phyloP scores from a whole-genome alignment of 1,284 basidiomycete genomes.

The Leccinum fallax region DNA sequence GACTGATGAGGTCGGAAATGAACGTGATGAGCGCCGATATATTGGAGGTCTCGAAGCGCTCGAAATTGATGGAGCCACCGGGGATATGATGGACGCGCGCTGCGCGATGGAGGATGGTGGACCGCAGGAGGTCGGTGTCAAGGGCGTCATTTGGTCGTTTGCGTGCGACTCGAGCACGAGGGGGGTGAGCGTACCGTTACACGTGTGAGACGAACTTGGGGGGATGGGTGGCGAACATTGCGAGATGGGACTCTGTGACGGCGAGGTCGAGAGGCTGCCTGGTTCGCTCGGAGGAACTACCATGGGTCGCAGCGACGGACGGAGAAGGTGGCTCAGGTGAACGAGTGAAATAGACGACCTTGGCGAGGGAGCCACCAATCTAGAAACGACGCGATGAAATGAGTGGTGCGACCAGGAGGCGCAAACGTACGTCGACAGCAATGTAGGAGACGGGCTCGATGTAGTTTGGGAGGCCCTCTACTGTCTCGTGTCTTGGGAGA shows the following conservation, averaged over 20 bases:
- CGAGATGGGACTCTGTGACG: slow-evolving; percentile 38
- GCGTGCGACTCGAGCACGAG: slow-evolving; percentile 61
- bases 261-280: slow-evolving; percentile 53
- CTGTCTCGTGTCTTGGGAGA: slow-evolving; percentile 80
- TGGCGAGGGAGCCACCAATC: slow-evolving; percentile 97
- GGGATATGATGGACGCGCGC: slow-evolving; percentile 80
- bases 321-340: slow-evolving; percentile 77
- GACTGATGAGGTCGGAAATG: slow-evolving; percentile 85
- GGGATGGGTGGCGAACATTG: slow-evolving; percentile 41
- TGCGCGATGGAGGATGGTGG: slow-evolving; percentile 67
- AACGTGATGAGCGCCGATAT: slow-evolving; percentile 88
- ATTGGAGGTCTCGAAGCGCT: slow-evolving; percentile 93
- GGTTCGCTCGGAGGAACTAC: slow-evolving; percentile 44
- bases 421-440: slow-evolving; percentile 83
- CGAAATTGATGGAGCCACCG: slow-evolving; percentile 97
- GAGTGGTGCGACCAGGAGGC: slow-evolving; percentile 2
- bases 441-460: slow-evolving; percentile 97
- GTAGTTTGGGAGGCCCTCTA: slow-evolving; percentile 88
- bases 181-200: slow-evolving; percentile 82
- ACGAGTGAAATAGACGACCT: slow-evolving; percentile 98
- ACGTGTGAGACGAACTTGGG: slow-evolving; percentile 39
- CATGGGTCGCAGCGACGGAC: slow-evolving; percentile 59
- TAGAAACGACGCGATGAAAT: slow-evolving; percentile 36
- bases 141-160: slow-evolving; percentile 39
- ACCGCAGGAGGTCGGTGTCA: slow-evolving; percentile 54